Base-by-base conservation (phyloP, 805 yeast genomes). In the Candida pseudoglaebosa region DNA sequence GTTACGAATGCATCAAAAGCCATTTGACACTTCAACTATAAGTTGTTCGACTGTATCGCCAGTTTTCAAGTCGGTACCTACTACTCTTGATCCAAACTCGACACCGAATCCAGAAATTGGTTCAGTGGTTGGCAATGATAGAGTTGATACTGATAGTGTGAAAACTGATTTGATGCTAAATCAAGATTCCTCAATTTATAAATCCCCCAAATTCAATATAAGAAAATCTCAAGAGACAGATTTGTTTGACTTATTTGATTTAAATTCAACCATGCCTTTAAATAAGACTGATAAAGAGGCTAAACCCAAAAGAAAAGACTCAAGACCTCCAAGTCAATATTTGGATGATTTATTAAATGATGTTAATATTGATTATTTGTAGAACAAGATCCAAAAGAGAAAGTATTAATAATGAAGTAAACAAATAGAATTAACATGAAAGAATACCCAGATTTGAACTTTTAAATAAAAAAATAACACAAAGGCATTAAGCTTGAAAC, bases 251-350 rank as follows among this genome's bases (percentile, higher is more conserved):
- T 26, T 26, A n/a, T n/a, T n/a, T n/a, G n/a, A n/a, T n/a, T n/a
- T n/a, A n/a, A n/a, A n/a, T n/a, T n/a, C n/a, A n/a, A n/a, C n/a
- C n/a, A n/a, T n/a, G n/a, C n/a, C n/a, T n/a, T n/a, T n/a, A n/a
- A n/a, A n/a, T n/a, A n/a, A n/a, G n/a, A n/a, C n/a, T 6, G 29
- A 26, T 26, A 21, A n/a, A 6, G 33, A 12, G 7, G 33, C 5
- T 6, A 22, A 19, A 22, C 13, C 10, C 33, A 36, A 17, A 29
- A 22, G 32, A 40, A 32, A n/a, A 53, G 15, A 13, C 6, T 26
- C 50, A 28, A 58, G 78, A 51, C 75, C 78, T 2, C 80, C 81
- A 31, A 73, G 78, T 48, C 70, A 66, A 28, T 61, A 63, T 39
- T 54, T 75, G 47, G 78, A 75, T 16, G 65, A 70, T 38, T 46